Evolutionary conservation across 345 rosid species (phyloP).

Genomic region (Passiflora organensis): DNA sequence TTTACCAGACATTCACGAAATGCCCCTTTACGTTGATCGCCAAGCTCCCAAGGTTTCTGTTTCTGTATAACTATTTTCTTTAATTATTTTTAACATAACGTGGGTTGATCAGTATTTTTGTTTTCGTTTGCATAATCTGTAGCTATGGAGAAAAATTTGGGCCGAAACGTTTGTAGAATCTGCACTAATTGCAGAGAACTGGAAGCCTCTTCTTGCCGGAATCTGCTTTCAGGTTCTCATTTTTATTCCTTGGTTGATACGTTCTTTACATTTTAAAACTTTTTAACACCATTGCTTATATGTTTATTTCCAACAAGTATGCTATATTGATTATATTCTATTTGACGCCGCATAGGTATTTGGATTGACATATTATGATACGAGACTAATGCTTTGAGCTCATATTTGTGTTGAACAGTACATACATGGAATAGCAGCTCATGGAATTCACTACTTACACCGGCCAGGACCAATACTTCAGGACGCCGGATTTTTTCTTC

Average conservation of each 20-base stretch:
- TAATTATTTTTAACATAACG: too few relatives aligned
- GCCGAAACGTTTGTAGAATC: slow-evolving; percentile 7
- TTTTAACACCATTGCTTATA: too few relatives aligned
- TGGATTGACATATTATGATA: too few relatives aligned
- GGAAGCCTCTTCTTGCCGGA: slow-evolving; percentile 16
- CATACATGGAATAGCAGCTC: slow-evolving; percentile 29
- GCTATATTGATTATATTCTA: too few relatives aligned
- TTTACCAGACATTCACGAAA: slow-evolving; percentile 11
- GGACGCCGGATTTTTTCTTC: slow-evolving; percentile 22
- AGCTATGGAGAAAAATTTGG: slow-evolving; percentile 17
- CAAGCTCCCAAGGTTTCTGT: slow-evolving; percentile 18
- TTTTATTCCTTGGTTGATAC: neutral
- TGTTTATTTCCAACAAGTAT: too few relatives aligned
- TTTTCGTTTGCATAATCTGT: too few relatives aligned
- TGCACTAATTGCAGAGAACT: slow-evolving; percentile 13
- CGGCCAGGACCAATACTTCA: slow-evolving; percentile 26
- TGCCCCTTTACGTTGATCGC: slow-evolving; percentile 30
- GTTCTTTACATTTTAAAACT: too few relatives aligned
- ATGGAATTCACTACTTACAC: slow-evolving; percentile 28
- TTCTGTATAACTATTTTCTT: too few relatives aligned
- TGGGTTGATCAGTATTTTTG: too few relatives aligned
- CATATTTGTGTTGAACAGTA: too few relatives aligned
- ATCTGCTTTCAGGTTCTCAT: slow-evolving; percentile 10
- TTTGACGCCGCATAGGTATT: too few relatives aligned
- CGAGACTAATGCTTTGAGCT: too few relatives aligned